A percentile compares a stretch with the other conserved stretches of the same genome.
phyloP scores from a whole-genome alignment of 2,329 filamentous ascomycete genomes.

The Boeremia exigua region DNA sequence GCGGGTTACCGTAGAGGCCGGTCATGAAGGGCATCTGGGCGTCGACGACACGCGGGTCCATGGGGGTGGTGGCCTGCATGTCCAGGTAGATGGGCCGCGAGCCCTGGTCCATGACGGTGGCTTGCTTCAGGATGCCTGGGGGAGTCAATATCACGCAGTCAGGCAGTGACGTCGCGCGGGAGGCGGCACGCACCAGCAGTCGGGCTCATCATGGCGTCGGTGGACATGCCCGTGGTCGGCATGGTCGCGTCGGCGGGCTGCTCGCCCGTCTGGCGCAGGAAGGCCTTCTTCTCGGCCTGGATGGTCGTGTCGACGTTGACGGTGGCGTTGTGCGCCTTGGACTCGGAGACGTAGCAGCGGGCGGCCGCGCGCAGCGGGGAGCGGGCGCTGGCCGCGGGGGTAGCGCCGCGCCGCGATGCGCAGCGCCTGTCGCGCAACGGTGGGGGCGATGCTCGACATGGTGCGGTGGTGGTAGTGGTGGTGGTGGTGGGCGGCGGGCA shows the following conservation, averaged over 20 bases:
- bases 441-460: constrained; percentile 63
- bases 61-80: constrained; percentile 96
- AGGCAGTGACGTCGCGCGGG: constrained; percentile 3
- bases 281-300: constrained; percentile 83
- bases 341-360: constrained; percentile 83
- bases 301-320: constrained; percentile 84
- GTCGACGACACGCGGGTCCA: constrained; percentile 92
- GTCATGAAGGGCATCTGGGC: constrained; percentile 96
- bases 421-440: constrained; percentile 77
- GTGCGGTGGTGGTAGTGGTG: constrained; percentile 18
- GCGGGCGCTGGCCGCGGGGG: constrained; percentile 50
- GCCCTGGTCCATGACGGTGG: constrained; percentile 90
- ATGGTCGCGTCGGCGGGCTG: constrained; percentile 63
- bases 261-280: constrained; percentile 65
- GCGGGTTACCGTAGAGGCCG: constrained; percentile 93
- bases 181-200: constrained; percentile 63
- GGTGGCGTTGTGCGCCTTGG: constrained; percentile 78
- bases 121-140: constrained; percentile 82
- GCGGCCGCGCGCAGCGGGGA: constrained; percentile 49
- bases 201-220: constrained; percentile 78
- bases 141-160: constrained; percentile 23
- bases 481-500: not conserved
- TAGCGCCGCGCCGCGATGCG: constrained; percentile 61
- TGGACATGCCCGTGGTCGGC: constrained; percentile 63
- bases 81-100: constrained; percentile 95